Evolutionary conservation across 768 basidiomycete genomes (phyloP).

Genomic region (Paxillus involutus): DNA sequence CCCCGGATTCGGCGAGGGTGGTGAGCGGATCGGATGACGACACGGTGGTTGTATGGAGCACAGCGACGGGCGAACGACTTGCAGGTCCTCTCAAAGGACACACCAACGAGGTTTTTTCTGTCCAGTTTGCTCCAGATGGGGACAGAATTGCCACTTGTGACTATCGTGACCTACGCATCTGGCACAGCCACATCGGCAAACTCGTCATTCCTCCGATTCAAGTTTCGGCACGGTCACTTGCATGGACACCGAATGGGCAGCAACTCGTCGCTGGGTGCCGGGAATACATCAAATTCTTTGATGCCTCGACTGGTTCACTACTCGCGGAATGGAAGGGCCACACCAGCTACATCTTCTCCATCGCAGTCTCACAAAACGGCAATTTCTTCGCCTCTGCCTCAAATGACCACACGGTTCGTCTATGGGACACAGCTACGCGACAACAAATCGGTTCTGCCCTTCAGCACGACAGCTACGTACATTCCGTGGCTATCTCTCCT

Average conservation of each 20-base stretch:
- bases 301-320: constrained; percentile 4
- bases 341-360: constrained; percentile 14
- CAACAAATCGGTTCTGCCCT: constrained; percentile 19
- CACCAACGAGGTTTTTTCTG: too few species aligned
- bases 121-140: too few species aligned
- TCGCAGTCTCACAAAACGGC: constrained; percentile 17
- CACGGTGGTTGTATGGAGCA: too few species aligned
- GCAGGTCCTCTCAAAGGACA: too few species aligned
- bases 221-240: constrained; percentile 20
- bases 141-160: too few species aligned
- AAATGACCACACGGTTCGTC: constrained; percentile 16
- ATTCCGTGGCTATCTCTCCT: constrained; percentile 17
- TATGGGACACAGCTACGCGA: constrained; percentile 24
- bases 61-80: too few species aligned
- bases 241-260: constrained; percentile 15
- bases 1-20: too few species aligned
- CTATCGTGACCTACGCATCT: constrained; percentile 12
- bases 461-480: constrained; percentile 6
- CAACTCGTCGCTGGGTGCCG: constrained; percentile 7
- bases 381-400: constrained; percentile 26
- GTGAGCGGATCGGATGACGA: too few species aligned
- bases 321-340: constrained; percentile 9
- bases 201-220: background rate
- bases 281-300: constrained; percentile 7
- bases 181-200: constrained; percentile 9